Conservation (phyloP, 306 rosid genomes). For the Vigna nakashimae region DNA sequence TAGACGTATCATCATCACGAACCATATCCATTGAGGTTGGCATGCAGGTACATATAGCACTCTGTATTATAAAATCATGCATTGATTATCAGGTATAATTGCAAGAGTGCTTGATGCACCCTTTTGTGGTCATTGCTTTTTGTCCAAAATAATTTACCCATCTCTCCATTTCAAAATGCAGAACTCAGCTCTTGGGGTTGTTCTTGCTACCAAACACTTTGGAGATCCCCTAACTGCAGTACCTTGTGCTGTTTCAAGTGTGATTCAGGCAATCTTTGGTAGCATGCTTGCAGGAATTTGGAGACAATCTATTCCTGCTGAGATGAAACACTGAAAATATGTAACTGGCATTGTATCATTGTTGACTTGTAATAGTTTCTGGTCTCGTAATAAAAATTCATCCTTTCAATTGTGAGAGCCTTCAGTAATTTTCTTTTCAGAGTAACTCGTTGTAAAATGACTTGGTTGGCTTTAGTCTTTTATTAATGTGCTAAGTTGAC, state of each 20-base stretch:
- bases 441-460: not conserved
- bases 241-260: conserved; percentile 89
- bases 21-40: conserved; percentile 90
- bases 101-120: no score
- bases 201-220: conserved; percentile 78
- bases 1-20: conserved; percentile 71
- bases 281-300: conserved; percentile 83
- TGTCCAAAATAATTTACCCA: no score
- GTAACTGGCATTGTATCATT: not conserved
- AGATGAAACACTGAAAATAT: conserved; percentile 48
- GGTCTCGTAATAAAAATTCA: no score
- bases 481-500: no score
- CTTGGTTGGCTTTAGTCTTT: no score
- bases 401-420: no score
- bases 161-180: conserved; percentile 34
- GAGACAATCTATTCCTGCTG: conserved; percentile 63
- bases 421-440: no score
- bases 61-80: no score
- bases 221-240: conserved; percentile 87
- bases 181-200: conserved; percentile 85
- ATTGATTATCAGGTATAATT: no score
- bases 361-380: no score
- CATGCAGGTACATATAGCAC: conserved; percentile 67
- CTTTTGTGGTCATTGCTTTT: no score
- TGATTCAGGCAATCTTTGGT: conserved; percentile 74